Conservation (phyloP, 768 basidiomycete genomes). For the Terana coerulea region DNA sequence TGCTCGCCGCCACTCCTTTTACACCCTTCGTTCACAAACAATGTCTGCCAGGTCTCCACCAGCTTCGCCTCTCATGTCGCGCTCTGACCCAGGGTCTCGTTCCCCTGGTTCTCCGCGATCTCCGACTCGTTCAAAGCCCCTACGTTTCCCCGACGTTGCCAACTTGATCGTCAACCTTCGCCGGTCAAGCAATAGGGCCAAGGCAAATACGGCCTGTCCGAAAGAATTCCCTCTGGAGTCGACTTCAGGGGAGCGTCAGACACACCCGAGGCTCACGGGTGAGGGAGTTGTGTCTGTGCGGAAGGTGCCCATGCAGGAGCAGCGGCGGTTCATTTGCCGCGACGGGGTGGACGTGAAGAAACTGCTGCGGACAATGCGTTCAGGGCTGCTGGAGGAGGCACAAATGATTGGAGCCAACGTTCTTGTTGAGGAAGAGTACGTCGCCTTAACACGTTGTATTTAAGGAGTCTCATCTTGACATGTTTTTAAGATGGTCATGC, state of each 20-base stretch:
- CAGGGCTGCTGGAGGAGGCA: conserved; percentile 47
- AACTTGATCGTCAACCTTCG: conserved; percentile 53
- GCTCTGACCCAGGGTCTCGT: conserved; percentile 9
- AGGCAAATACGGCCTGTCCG: background rate
- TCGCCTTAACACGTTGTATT: conserved; percentile 20
- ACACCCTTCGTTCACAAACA: background rate
- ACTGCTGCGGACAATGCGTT: conserved; percentile 54
- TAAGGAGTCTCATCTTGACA: too few relatives aligned
- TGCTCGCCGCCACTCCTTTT: background rate
- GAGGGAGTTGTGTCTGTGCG: conserved; percentile 26
- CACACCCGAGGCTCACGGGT: conserved; percentile 31
- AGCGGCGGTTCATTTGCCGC: conserved; percentile 51
- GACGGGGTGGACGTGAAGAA: conserved; percentile 59
- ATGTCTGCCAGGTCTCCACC: conserved; percentile 22
- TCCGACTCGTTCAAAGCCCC: conserved; percentile 14
- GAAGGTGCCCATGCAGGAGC: conserved; percentile 31
- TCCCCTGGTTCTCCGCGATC: conserved; percentile 7
- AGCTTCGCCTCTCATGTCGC: conserved; percentile 21
- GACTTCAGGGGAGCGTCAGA: conserved; percentile 35
- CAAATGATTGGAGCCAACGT: conserved; percentile 50
- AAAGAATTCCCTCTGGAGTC: conserved; percentile 30
- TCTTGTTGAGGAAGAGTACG: conserved; percentile 68
- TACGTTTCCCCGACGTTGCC: conserved; percentile 36
- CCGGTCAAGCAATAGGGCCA: conserved; percentile 26
- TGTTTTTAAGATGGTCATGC: conserved; percentile 70